Percentiles rank a stretch among this genome's conserved stretches.
phyloP scores from a whole-genome alignment of 2,329 filamentous ascomycete species.

The Mycosphaerella arachidis region DNA sequence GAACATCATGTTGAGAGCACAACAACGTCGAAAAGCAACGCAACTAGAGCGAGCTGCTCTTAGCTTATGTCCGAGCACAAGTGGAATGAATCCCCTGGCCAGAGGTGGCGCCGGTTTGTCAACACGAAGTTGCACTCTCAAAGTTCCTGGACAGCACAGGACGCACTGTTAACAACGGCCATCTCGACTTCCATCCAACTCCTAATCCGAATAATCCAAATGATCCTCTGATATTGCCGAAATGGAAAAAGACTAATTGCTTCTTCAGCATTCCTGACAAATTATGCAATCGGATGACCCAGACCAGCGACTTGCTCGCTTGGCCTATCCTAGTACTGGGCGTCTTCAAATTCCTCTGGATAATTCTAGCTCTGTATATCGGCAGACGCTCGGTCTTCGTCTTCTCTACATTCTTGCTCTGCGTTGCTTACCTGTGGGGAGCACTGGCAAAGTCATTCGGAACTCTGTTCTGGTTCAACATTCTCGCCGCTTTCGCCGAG shows the following conservation, averaged over 20 bases:
- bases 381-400: constrained; percentile 48
- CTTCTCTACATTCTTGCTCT: constrained; percentile 42
- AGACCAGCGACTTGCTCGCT: constrained; percentile 39
- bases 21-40: too few species aligned
- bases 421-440: constrained; percentile 45
- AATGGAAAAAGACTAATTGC: constrained; percentile 45
- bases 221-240: constrained; percentile 47
- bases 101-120: too few species aligned
- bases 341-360: constrained; percentile 51
- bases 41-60: too few species aligned
- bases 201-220: constrained; percentile 45
- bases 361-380: constrained; percentile 46
- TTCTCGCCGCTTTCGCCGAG: constrained; percentile 44
- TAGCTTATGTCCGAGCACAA: too few species aligned
- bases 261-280: constrained; percentile 44
- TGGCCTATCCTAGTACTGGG: constrained; percentile 47
- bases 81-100: too few species aligned
- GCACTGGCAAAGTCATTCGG: constrained; percentile 40
- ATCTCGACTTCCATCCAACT: constrained; percentile 45
- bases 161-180: constrained; percentile 34
- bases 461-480: constrained; percentile 44
- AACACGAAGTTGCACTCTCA: constrained; percentile 33
- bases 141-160: constrained; percentile 37
- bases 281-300: constrained; percentile 44
- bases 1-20: too few species aligned